Evolutionary conservation across 164 flowering plant species (phyloP).

Genomic region (Houttuynia cordata): DNA sequence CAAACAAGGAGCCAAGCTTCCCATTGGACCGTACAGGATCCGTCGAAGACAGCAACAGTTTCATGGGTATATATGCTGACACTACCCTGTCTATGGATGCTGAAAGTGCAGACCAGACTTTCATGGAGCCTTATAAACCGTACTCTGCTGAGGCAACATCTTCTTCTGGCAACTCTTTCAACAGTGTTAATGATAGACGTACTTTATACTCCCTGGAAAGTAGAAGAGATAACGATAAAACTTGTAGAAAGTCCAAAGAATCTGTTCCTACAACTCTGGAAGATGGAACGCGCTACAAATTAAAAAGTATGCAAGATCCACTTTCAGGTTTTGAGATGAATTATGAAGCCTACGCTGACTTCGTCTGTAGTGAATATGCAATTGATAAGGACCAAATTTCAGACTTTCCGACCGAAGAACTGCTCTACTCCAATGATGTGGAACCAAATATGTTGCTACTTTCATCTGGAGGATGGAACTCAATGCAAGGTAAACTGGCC

Average conservation of each 20-base stretch:
- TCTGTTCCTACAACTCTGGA: neutral
- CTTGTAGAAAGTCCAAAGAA: neutral
- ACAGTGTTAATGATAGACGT: constrained; percentile 6
- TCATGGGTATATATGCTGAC: constrained; percentile 20
- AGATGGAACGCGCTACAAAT: neutral
- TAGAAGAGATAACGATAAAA: neutral
- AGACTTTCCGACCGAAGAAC: constrained; percentile 30
- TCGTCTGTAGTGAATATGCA: constrained; percentile 17
- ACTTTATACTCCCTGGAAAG: constrained; percentile 13
- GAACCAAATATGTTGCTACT: constrained; percentile 31
- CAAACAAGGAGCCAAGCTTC: neutral
- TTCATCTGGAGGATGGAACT: constrained; percentile 51
- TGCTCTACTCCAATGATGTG: constrained; percentile 25
- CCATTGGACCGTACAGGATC: constrained; percentile 18
- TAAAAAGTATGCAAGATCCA: constrained; percentile 13
- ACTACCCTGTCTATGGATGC: constrained; percentile 16
- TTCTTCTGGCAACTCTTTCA: constrained; percentile 18
- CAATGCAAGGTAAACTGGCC: constrained; percentile 33
- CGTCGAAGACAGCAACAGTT: constrained; percentile 40
- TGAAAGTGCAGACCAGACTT: constrained; percentile 11
- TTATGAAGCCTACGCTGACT: constrained; percentile 21
- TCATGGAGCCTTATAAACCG: constrained; percentile 2
- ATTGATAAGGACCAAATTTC: constrained; percentile 17
- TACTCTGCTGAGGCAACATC: constrained; percentile 18
- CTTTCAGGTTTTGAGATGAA: constrained; percentile 17